Conservation (phyloP, 164 flowering plant species). For the Brasenia schreberi region DNA sequence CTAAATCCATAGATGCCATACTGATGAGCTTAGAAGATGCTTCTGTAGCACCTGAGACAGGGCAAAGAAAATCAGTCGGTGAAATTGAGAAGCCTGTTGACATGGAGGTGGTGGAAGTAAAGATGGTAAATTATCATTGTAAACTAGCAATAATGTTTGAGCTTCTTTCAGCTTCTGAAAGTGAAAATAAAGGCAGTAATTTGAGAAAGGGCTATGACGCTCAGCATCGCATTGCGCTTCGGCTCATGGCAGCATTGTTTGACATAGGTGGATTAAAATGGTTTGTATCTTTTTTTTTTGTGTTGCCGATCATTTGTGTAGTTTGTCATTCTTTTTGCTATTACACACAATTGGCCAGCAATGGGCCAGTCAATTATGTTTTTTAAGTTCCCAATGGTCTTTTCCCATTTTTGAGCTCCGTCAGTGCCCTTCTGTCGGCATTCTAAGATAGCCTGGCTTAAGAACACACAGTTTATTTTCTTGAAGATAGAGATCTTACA, state of each 20-base stretch:
- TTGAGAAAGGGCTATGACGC: slow-evolving; percentile 89
- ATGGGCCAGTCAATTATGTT: too few relatives aligned
- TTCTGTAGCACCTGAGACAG: slow-evolving; percentile 24
- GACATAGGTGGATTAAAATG: slow-evolving; percentile 84
- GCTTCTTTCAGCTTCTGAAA: slow-evolving; percentile 72
- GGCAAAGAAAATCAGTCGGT: slow-evolving; percentile 29
- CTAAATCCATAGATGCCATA: slow-evolving; percentile 65
- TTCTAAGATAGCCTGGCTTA: too few relatives aligned
- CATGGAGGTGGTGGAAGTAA: slow-evolving; percentile 41
- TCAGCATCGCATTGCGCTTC: slow-evolving; percentile 83
- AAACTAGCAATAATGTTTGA: slow-evolving; percentile 71
- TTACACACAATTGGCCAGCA: neutral
- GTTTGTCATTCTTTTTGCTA: neutral
- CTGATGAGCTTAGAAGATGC: slow-evolving; percentile 36
- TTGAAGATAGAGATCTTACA: too few relatives aligned
- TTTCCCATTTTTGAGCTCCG: neutral
- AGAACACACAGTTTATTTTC: too few relatives aligned
- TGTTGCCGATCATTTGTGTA: neutral
- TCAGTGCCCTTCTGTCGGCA: too few relatives aligned
- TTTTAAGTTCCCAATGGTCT: neutral
- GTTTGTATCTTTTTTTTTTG: slow-evolving; percentile 23
- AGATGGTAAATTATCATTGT: slow-evolving; percentile 39
- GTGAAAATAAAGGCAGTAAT: slow-evolving; percentile 30
- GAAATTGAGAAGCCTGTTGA: slow-evolving; percentile 17
- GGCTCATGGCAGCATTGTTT: slow-evolving; percentile 84